Conservation (phyloP, 163 green algal genomes). For the Volvox carteri region DNA sequence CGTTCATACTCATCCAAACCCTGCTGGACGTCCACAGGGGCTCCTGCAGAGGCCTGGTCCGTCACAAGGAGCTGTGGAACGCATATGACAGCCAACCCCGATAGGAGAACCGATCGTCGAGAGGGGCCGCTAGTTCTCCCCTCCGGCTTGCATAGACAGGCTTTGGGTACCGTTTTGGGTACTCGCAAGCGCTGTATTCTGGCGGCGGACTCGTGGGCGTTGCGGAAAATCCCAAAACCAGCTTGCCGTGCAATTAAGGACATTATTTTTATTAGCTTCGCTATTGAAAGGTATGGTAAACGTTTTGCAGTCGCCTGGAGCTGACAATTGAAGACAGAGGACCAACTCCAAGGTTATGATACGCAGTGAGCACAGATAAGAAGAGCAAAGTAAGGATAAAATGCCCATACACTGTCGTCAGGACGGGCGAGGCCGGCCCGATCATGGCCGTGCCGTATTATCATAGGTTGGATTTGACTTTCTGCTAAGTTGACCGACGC, state of each 20-base stretch:
- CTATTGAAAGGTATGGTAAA: too few relatives aligned
- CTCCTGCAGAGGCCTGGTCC: neutral
- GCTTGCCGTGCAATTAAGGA: neutral
- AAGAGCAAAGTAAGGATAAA: too few relatives aligned
- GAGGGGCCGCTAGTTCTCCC: neutral
- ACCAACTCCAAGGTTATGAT: too few relatives aligned
- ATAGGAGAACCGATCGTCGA: neutral
- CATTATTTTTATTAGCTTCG: neutral
- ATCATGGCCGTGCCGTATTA: too few relatives aligned
- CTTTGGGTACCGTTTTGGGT: neutral
- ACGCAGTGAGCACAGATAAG: too few relatives aligned
- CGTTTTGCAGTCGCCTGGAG: too few relatives aligned
- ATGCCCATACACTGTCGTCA: too few relatives aligned
- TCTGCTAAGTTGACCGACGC: too few relatives aligned
- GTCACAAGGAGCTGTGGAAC: neutral
- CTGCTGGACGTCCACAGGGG: constrained; percentile 3
- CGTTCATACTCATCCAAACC: constrained; percentile 23
- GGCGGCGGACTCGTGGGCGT: neutral
- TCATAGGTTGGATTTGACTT: too few relatives aligned
- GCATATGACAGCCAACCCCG: neutral
- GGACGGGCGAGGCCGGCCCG: too few relatives aligned
- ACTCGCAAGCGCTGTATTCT: neutral
- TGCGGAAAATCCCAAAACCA: neutral
- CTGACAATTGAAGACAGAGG: too few relatives aligned
- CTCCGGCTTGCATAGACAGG: neutral